These are phyloP conservation scores for Naganishia friedmannii DNA, from an alignment of 768 basidiomycete species.

Conservation along the genomic window DNA sequence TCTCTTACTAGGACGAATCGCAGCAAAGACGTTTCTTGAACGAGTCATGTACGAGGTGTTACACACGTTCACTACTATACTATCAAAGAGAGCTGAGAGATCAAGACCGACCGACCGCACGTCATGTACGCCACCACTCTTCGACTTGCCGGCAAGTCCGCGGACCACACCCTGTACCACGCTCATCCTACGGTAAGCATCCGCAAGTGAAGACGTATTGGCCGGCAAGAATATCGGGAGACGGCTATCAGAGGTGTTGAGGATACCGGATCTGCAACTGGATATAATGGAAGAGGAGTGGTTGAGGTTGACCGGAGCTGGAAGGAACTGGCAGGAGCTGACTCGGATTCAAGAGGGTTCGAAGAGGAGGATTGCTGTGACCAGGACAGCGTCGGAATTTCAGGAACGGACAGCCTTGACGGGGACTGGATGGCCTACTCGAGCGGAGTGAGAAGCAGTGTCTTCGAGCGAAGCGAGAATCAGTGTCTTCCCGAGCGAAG, in stretches of 20 bases:
- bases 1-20: slow-evolving; percentile 1
- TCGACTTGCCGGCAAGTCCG: slow-evolving; percentile 64
- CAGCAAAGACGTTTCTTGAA: not conserved
- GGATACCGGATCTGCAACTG: not conserved
- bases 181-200: slow-evolving; percentile 45
- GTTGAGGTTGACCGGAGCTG: not conserved
- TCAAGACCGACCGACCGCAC: not conserved
- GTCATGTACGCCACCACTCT: slow-evolving; percentile 19
- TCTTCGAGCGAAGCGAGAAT: too few species aligned
- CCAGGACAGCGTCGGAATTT: not conserved
- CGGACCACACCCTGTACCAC: slow-evolving; percentile 87
- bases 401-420: too few species aligned
- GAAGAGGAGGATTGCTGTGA: not conserved
- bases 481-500: too few species aligned
- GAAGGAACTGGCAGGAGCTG: not conserved
- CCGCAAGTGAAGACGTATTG: not conserved
- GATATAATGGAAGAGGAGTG: not conserved
- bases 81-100: not conserved
- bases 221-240: not conserved
- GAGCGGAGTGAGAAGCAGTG: too few species aligned
- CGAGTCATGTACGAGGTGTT: not conserved
- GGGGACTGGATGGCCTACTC: too few species aligned
- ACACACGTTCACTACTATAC: too few species aligned
- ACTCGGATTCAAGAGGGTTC: not conserved
- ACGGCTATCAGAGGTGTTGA: not conserved